phyloP scores from a whole-genome alignment of 108 stramenopile species.

The Mayamaea pseudoterrestris region DNA sequence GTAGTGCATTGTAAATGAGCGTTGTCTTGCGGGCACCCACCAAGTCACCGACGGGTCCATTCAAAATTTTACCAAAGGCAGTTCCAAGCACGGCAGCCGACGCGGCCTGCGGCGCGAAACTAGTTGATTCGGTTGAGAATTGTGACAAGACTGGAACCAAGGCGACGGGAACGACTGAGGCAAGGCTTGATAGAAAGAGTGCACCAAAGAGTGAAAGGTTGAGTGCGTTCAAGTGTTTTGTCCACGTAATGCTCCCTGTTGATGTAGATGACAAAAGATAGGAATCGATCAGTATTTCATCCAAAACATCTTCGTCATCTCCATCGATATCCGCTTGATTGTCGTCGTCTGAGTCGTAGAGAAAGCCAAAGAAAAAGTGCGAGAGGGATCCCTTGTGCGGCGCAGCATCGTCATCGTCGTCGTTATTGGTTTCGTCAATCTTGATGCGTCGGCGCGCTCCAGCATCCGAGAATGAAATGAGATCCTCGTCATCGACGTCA shows the following conservation, averaged over 20 bases:
- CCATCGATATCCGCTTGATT: too few relatives aligned
- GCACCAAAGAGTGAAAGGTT: slow-evolving; percentile 44
- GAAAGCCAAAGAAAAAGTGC: slow-evolving; percentile 32
- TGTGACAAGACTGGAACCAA: slow-evolving; percentile 6
- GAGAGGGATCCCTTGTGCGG: background rate
- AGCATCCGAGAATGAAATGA: too few relatives aligned
- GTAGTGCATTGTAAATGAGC: slow-evolving; percentile 26
- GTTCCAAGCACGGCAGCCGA: slow-evolving; percentile 49
- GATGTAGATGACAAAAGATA: too few relatives aligned
- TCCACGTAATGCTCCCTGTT: too few relatives aligned
- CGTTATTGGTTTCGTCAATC: too few relatives aligned
- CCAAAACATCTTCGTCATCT: slow-evolving; percentile 2
- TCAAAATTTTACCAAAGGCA: slow-evolving; percentile 67
- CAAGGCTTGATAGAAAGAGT: slow-evolving; percentile 1
- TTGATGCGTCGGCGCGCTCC: too few relatives aligned
- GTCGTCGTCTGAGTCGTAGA: slow-evolving; percentile 55
- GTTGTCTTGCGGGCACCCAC: slow-evolving; percentile 52
- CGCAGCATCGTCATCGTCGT: too few relatives aligned
- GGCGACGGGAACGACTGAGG: background rate
- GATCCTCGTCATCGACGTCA: too few relatives aligned
- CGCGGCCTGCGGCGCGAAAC: slow-evolving; percentile 51
- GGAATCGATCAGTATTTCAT: slow-evolving; percentile 2
- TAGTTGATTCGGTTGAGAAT: slow-evolving; percentile 17
- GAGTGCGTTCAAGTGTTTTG: slow-evolving; percentile 42
- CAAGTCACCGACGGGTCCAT: slow-evolving; percentile 58